Conservation (phyloP, 2,329 filamentous ascomycete species). For the Penicillium sp. region DNA sequence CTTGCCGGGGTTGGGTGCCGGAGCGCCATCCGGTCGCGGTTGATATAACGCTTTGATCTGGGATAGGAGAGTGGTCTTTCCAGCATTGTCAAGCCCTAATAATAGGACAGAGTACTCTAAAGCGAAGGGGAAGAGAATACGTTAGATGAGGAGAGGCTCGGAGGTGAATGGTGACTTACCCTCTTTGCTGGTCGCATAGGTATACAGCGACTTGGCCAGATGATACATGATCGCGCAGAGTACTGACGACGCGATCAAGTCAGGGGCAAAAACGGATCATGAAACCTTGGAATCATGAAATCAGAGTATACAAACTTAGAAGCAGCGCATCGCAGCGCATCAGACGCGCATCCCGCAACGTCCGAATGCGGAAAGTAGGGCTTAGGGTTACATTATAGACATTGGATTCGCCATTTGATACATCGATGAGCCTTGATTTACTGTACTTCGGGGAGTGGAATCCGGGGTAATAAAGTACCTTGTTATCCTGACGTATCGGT, state of each 20-base stretch:
- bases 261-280: slow-evolving; percentile 1
- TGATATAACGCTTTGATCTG: slow-evolving; percentile 86
- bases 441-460: neutral
- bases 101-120: slow-evolving; percentile 94
- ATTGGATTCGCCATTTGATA: neutral
- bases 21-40: slow-evolving; percentile 36
- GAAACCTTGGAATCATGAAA: neutral
- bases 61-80: slow-evolving; percentile 96
- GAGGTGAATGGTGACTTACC: slow-evolving; percentile 47
- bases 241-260: slow-evolving; percentile 18
- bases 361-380: slow-evolving; percentile 27
- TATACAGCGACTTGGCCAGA: slow-evolving; percentile 87
- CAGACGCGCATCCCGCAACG: slow-evolving; percentile 16
- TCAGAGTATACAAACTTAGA: neutral
- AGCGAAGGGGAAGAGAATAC: slow-evolving; percentile 1
- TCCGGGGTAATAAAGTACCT: neutral
- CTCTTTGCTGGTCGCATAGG: slow-evolving; percentile 95
- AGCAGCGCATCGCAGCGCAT: neutral
- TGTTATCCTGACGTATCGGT: neutral
- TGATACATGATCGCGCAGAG: slow-evolving; percentile 69
- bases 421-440: neutral
- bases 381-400: slow-evolving; percentile 19
- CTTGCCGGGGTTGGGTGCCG: slow-evolving; percentile 60
- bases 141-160: neutral
- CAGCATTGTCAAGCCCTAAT: slow-evolving; percentile 94